Evolutionary conservation across 257 asterid genomes (phyloP).

Genomic region (Oldenlandia corymbosa): DNA sequence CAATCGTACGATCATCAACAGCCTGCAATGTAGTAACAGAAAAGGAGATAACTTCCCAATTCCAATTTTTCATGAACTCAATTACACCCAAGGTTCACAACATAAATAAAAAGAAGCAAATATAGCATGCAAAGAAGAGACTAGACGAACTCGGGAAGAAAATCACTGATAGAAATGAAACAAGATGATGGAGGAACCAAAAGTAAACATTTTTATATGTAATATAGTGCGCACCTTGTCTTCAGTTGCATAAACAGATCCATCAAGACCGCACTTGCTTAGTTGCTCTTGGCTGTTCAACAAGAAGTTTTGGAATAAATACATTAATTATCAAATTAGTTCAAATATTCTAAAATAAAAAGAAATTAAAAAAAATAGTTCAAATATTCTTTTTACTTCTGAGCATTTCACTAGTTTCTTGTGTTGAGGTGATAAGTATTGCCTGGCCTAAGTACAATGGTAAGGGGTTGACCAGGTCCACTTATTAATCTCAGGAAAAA

Average conservation of each 20-base stretch:
- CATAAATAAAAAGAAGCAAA: not conserved
- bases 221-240: conserved; percentile 46
- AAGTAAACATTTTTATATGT: not conserved
- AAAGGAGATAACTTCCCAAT: conserved; percentile 5
- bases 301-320: conserved; percentile 12
- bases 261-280: conserved; percentile 83
- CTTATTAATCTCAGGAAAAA: not conserved
- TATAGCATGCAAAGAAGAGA: not conserved
- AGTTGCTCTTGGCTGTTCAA: conserved; percentile 74
- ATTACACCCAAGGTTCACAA: not conserved
- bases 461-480: not conserved
- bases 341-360: no score
- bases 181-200: not conserved
- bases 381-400: not conserved
- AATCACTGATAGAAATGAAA: not conserved
- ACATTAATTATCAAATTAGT: not conserved
- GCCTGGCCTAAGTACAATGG: not conserved
- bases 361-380: no score
- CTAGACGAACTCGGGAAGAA: not conserved
- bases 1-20: conserved; percentile 78
- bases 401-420: not conserved
- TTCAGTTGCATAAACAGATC: conserved; percentile 66
- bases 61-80: not conserved
- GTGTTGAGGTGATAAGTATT: not conserved
- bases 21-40: conserved; percentile 47